These are phyloP conservation scores for Pelargonium cotyledonis DNA, from an alignment of 441 rosid genomes.

Conservation along the genomic window DNA sequence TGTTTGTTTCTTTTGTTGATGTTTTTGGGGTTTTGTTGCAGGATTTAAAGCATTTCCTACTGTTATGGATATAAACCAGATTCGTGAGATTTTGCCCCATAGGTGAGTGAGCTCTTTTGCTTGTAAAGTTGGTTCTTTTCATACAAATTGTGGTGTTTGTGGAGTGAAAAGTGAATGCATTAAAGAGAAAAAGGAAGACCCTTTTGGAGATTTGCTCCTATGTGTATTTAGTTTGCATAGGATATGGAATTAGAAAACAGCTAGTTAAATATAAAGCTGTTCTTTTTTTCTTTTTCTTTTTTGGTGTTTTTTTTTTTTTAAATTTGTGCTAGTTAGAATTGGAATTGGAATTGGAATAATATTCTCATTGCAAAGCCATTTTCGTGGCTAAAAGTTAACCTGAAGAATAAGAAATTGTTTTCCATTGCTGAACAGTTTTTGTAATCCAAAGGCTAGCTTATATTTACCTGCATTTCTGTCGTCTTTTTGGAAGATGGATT, in stretches of 20 bases:
- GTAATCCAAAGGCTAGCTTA: not conserved
- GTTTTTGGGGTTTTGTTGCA: constrained; percentile 21
- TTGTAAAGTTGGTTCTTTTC: constrained; percentile 10
- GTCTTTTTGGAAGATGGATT: no score
- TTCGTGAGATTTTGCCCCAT: constrained; percentile 82
- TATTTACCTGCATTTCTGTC: no score
- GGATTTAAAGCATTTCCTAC: constrained; percentile 71
- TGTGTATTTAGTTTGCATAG: not conserved
- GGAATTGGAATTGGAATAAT: no score
- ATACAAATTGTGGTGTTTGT: not conserved
- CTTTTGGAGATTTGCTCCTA: not conserved
- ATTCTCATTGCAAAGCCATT: no score
- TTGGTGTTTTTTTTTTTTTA: not conserved
- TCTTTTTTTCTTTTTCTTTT: no score
- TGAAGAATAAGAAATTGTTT: no score
- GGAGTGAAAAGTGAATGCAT: not conserved
- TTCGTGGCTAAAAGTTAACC: no score
- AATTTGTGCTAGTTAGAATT: not conserved
- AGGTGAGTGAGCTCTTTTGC: constrained; percentile 32
- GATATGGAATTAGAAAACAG: not conserved
- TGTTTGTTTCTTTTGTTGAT: not conserved
- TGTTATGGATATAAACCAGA: constrained; percentile 78
- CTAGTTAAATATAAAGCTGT: not conserved
- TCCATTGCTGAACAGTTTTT: no score
- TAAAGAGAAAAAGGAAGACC: not conserved